A percentile compares a stretch with the other conserved stretches of the same genome.
phyloP scores from a whole-genome alignment of 176 grass and related monocot genomes.

The Triticum aestivum region IWGSC_CS_RefSeq_v2.1 NC_057799.1:501863672-501864171 shows the following conservation, averaged over 20 bases:
- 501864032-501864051: background rate
- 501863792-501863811: background rate
- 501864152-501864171: constrained; percentile 4
- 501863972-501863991: background rate
- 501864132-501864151: too few relatives aligned
- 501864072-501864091: too few relatives aligned
- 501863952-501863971: background rate
- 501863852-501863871: background rate
- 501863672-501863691: background rate
- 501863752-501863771: background rate
- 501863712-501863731: too few relatives aligned
- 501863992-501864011: background rate
- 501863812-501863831: background rate
- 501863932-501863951: background rate
- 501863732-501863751: background rate
- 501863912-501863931: background rate
- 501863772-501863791: background rate
- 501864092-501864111: too few relatives aligned
- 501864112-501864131: too few relatives aligned
- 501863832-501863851: background rate
- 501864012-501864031: background rate
- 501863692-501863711: background rate
- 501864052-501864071: too few relatives aligned
- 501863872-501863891: background rate
- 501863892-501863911: too few relatives aligned